Conservation (phyloP, 768 basidiomycete genomes). For the Tylopilus sp. region DNA sequence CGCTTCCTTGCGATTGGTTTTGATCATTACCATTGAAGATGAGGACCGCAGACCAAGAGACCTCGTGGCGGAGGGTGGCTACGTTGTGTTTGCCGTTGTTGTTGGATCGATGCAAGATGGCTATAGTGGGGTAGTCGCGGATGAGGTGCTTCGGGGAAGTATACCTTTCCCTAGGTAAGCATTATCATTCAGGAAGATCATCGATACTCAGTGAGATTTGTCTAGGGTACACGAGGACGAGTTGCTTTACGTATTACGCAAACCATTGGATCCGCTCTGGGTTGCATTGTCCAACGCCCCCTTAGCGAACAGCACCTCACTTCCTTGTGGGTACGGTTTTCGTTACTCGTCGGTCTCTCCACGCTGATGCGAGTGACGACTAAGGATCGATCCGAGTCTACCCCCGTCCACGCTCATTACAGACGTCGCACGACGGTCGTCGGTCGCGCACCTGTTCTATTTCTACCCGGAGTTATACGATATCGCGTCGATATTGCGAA, state of each 20-base stretch:
- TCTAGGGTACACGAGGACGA: conserved; percentile 84
- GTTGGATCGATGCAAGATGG: conserved; percentile 68
- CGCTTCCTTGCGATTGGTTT: too few species aligned
- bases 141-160: conserved; percentile 78
- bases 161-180: conserved; percentile 83
- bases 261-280: conserved; percentile 70
- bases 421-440: conserved; percentile 71
- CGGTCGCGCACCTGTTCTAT: conserved; percentile 83
- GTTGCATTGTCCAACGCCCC: conserved; percentile 69
- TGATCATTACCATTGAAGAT: neutral
- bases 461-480: conserved; percentile 79
- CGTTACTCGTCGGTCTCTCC: neutral
- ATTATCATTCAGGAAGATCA: neutral
- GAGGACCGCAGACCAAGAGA: conserved; percentile 51
- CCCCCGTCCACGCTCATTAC: conserved; percentile 56
- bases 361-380: neutral
- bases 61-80: conserved; percentile 63
- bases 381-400: conserved; percentile 42
- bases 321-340: conserved; percentile 48
- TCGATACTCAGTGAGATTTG: neutral
- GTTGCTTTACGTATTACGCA: conserved; percentile 76
- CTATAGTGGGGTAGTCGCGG: conserved; percentile 77
- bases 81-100: conserved; percentile 68
- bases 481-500: conserved; percentile 68
- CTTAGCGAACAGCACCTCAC: conserved; percentile 47